Evolutionary conservation across 768 basidiomycete genomes (phyloP).

Genomic region (Dioszegia aurantiaca): DNA sequence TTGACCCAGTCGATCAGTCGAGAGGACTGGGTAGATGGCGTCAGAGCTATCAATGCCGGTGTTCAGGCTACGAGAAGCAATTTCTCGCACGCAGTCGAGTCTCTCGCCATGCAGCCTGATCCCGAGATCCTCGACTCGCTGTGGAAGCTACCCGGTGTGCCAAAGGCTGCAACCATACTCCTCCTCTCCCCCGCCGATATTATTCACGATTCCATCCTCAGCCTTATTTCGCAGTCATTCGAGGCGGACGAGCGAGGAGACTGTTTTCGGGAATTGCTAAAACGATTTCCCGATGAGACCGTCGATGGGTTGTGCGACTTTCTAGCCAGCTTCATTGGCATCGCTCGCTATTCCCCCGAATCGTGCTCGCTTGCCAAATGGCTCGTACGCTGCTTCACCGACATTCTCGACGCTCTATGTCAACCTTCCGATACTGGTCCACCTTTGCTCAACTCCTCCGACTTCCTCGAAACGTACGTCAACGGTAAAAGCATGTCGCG

Average conservation of each 20-base stretch:
- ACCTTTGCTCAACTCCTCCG: constrained; percentile 60
- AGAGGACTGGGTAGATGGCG: constrained; percentile 50
- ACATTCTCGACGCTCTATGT: constrained; percentile 85
- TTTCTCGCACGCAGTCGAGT: constrained; percentile 63
- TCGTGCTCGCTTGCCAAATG: constrained; percentile 85
- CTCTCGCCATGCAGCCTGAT: constrained; percentile 65
- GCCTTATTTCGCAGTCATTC: constrained; percentile 77
- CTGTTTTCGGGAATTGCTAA: constrained; percentile 75
- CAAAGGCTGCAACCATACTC: constrained; percentile 63
- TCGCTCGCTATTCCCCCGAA: constrained; percentile 69
- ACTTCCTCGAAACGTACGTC: constrained; percentile 41
- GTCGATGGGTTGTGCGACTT: constrained; percentile 70
- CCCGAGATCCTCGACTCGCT: constrained; percentile 58
- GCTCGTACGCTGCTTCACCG: constrained; percentile 86
- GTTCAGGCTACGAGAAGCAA: constrained; percentile 62
- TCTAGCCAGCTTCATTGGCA: constrained; percentile 64
- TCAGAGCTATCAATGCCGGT: constrained; percentile 64
- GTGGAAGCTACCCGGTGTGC: constrained; percentile 60
- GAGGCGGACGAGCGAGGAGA: constrained; percentile 78
- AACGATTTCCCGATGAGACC: constrained; percentile 63
- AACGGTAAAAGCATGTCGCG: constrained; percentile 54
- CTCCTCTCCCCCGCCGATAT: constrained; percentile 79
- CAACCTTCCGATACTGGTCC: constrained; percentile 57
- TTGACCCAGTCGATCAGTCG: constrained; percentile 36
- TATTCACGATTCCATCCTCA: constrained; percentile 71